Evolutionary conservation across 768 basidiomycete genomes (phyloP), one percentile per base, ranked within the genome.

Genomic region (Leccinum longicurvipes): DNA sequence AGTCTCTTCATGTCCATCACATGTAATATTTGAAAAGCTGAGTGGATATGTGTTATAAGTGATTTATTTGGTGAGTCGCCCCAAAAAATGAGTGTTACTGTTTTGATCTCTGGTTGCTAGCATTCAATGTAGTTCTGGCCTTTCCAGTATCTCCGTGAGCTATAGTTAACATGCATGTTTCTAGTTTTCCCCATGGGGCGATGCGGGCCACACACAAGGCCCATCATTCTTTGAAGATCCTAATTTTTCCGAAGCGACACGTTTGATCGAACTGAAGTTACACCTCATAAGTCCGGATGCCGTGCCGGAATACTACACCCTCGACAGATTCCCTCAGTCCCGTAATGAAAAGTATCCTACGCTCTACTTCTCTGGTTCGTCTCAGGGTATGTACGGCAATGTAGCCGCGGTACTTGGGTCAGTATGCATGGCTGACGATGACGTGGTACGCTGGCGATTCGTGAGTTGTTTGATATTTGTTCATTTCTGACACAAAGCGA

Each of bases 201-300:
- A 70, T 68, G 10, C 21, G 14, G 47, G 23, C 1, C 62, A 59
- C 23, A 60, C 61, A 1, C 67, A 60, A 42, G 60, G 63, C 39
- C 53, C 53, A 17, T 66, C 73, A 7, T 79, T 82, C 62, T 86
- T 88, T 66, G 78, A 76, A 21, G 66, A 82, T 53, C 67, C 72
- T 19, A 71, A 75, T 4, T 86, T 88, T 63, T 76, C 79, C 36
- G 88, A 90, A 64, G 85, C 84, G 4, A 82, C 82, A 7, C 80
- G 85, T 15, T 75, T 87, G 39, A 78, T 89, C 45, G 80, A 83
- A 55, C 68, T 87, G 54, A 76, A 79, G 48, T 71, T 89, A 17
- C 72, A 70, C 28, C 63, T 89, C 49, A 75, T 81, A 34, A 70
- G 74, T 39, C 55, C 54, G 21, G 54, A 59, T 6, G 62, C 60